Base-by-base conservation (phyloP, 1,284 basidiomycete genomes). In the Earliella scabrosa region DNA sequence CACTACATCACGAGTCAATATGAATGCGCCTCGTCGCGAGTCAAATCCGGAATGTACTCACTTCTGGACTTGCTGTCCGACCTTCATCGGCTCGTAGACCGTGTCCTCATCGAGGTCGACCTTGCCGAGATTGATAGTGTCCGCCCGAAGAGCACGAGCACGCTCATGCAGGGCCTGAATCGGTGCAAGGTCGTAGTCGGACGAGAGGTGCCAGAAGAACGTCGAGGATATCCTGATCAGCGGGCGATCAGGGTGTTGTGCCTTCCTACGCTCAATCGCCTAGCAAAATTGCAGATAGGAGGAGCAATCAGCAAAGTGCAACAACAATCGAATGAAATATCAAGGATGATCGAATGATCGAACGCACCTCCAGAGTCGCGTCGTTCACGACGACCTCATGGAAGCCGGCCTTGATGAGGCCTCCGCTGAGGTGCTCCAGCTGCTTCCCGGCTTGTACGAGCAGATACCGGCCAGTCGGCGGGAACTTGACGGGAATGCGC, bases 121-220 rank as follows among this genome's bases (percentile, higher is more conserved):
- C 49, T 72, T 68, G 3, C 78, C 77, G 3, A 72, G 61, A 24
- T 76, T 74, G 32, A 73, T 61, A 9, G 75, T 66, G 26, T 74
- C 68, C 1, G 73, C 70, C 18, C 76, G 67, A n/a, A 85, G 52
- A 13, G 67, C 62, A 31, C 71, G 70, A 2, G 82, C 80, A 27
- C 77, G 79, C 7, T 74, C 72, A 11, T 71, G 67, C n/a, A 95
- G 75, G 0, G 71, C 66, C 2, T 83, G 78, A 14, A 93, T 82
- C 2, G 92, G 85, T 1, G 71, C 75, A 18, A 95, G 79, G 52
- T 88, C 82, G 61, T 83, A 88, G 70, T 96, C 94, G 3, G 92
- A 93, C 0, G 89, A 93, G 31, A 97, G 80, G 67, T 95, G 93
- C 88, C 90, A 95, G 78, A 97, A 97, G 77, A 96, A 95, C 0